A percentile compares a stretch with the other conserved stretches of the same genome.
phyloP scores from a whole-genome alignment of 495 filamentous ascomycete genomes.

The Trichocladium uniseriatum region DNA sequence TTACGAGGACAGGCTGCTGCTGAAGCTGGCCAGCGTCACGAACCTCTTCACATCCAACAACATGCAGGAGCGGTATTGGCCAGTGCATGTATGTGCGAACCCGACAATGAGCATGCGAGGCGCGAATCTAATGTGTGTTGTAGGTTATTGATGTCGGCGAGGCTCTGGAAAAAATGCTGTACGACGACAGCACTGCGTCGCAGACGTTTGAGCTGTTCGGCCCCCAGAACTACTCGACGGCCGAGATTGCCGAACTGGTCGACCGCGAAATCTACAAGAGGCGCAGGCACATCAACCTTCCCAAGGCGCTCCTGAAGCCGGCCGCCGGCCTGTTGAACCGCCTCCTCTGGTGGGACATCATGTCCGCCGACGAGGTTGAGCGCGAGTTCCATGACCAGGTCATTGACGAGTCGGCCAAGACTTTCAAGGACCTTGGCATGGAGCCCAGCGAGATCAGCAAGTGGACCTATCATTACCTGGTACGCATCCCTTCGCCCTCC shows the following conservation, averaged over 20 bases:
- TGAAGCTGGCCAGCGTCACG: constrained; percentile 65
- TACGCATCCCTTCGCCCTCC: constrained; percentile 41
- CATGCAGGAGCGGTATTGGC: constrained; percentile 85
- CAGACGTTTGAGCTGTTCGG: constrained; percentile 95
- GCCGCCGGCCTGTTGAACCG: constrained; percentile 63
- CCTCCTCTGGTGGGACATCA: constrained; percentile 75
- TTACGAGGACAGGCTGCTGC: constrained; percentile 85
- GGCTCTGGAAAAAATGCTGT: constrained; percentile 78
- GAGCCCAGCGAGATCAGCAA: constrained; percentile 72
- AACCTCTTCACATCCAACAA: constrained; percentile 86
- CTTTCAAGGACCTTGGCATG: constrained; percentile 88
- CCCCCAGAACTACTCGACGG: constrained; percentile 82
- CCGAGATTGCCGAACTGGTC: constrained; percentile 77
- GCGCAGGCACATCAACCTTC: constrained; percentile 84
- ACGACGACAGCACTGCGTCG: constrained; percentile 78
- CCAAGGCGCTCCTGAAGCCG: constrained; percentile 67
- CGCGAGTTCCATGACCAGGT: constrained; percentile 89
- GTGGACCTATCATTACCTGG: constrained; percentile 86
- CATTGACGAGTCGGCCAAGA: constrained; percentile 87
- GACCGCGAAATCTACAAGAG: constrained; percentile 87
- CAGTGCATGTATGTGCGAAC: constrained; percentile 67
- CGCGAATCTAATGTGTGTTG: constrained; percentile 12
- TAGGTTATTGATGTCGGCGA: constrained; percentile 80
- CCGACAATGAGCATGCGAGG: neutral
- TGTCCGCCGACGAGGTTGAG: constrained; percentile 82